These are phyloP conservation scores for Kluyveromyces siamensis DNA, from an alignment of 805 yeast genomes.

Conservation along the genomic window DNA sequence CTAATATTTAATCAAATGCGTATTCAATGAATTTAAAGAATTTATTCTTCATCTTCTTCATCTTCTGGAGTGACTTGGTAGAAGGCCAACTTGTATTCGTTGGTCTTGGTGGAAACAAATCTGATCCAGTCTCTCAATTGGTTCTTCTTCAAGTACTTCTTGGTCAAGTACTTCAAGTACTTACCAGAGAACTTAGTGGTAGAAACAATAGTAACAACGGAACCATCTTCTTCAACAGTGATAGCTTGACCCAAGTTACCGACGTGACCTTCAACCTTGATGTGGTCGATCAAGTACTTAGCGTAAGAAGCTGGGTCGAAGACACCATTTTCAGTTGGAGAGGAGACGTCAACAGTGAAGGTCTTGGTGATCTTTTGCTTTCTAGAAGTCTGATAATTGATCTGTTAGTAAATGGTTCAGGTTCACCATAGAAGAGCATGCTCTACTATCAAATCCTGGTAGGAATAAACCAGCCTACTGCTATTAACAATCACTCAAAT, in stretches of 20 bases:
- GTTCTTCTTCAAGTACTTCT: slow-evolving; percentile 99
- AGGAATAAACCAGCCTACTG: slow-evolving; percentile 24
- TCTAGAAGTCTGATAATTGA: slow-evolving; percentile 58
- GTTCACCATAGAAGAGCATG: neutral
- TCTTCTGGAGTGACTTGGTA: slow-evolving; percentile 97
- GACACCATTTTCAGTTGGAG: slow-evolving; percentile 96
- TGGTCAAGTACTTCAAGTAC: slow-evolving; percentile 98
- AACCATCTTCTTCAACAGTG: slow-evolving; percentile 82
- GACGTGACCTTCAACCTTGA: slow-evolving; percentile 93
- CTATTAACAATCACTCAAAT: slow-evolving; percentile 30
- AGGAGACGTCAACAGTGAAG: slow-evolving; percentile 92
- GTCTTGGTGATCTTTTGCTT: slow-evolving; percentile 76
- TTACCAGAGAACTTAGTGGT: slow-evolving; percentile 97
- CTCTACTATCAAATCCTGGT: neutral
- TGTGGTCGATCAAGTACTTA: slow-evolving; percentile 97
- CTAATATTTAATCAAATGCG: neutral
- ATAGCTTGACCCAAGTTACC: slow-evolving; percentile 97
- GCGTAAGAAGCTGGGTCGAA: slow-evolving; percentile 96
- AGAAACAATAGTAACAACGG: slow-evolving; percentile 80
- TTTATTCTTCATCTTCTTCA: slow-evolving; percentile 87
- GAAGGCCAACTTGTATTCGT: slow-evolving; percentile 96
- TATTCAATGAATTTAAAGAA: slow-evolving; percentile 15
- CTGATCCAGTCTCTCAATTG: slow-evolving; percentile 99
- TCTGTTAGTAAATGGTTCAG: slow-evolving; percentile 6
- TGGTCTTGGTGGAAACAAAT: slow-evolving; percentile 91